Evolutionary conservation across 179 eudicot species (phyloP).

Genomic region (Spinacia oleracea): DNA sequence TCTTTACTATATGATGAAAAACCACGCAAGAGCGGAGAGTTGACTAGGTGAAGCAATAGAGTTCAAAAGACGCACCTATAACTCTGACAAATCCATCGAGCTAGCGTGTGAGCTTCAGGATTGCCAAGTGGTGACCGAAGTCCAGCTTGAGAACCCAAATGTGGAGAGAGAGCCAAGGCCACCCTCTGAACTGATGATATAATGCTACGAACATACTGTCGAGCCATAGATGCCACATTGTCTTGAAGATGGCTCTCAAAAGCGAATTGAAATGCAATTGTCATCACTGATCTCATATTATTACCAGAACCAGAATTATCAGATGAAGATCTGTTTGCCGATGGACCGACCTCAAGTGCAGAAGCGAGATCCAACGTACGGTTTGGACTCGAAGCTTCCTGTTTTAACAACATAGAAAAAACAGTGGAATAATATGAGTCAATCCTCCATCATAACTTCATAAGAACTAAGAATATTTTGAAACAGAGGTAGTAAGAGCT

Average conservation of each 20-base stretch:
- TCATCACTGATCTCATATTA: slow-evolving; percentile 73
- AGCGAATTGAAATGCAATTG: slow-evolving; percentile 88
- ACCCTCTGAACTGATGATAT: slow-evolving; percentile 90
- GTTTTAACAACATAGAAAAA: slow-evolving; percentile 19
- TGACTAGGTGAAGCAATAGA: neutral
- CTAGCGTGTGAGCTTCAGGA: slow-evolving; percentile 80
- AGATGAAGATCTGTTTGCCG: slow-evolving; percentile 50
- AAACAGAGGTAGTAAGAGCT: no score
- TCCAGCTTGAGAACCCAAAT: slow-evolving; percentile 52
- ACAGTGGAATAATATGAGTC: slow-evolving; percentile 4
- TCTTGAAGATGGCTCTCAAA: slow-evolving; percentile 92
- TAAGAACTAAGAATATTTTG: no score
- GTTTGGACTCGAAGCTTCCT: slow-evolving; percentile 84
- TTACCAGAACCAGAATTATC: slow-evolving; percentile 42
- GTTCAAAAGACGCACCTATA: slow-evolving; percentile 44
- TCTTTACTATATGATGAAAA: neutral
- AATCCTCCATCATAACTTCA: neutral
- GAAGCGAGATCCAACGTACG: slow-evolving; percentile 94
- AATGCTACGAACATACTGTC: slow-evolving; percentile 78
- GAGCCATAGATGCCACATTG: slow-evolving; percentile 80
- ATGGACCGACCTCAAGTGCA: slow-evolving; percentile 76
- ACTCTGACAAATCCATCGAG: slow-evolving; percentile 78
- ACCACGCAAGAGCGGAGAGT: neutral
- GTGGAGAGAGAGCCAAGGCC: slow-evolving; percentile 80
- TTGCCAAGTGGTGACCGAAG: slow-evolving; percentile 59